Conservation (phyloP, 495 filamentous ascomycete species). For the Xylaria cubensis region DNA sequence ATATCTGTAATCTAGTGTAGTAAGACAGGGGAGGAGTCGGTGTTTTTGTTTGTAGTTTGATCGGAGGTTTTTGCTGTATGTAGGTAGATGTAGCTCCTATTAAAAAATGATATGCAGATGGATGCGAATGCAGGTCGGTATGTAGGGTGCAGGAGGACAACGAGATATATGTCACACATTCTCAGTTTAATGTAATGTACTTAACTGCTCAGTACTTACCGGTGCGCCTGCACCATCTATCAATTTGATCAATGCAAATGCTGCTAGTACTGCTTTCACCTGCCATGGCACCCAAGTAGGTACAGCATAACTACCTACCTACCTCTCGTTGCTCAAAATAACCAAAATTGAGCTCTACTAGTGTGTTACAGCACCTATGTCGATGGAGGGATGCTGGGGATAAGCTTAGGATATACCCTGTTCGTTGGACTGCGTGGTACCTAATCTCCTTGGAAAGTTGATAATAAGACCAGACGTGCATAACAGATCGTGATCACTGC, state of each 20-base stretch:
- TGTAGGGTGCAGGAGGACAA: slow-evolving; percentile 8
- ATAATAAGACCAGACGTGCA: slow-evolving; percentile 35
- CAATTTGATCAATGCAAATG: slow-evolving; percentile 1
- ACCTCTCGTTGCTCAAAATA: slow-evolving; percentile 13
- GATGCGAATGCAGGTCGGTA: slow-evolving; percentile 8
- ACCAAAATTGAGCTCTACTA: neutral
- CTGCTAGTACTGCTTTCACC: slow-evolving; percentile 17
- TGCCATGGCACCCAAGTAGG: neutral
- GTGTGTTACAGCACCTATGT: slow-evolving; percentile 11
- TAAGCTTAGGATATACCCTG: slow-evolving; percentile 28
- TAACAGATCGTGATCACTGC: slow-evolving; percentile 38
- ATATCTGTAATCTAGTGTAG: neutral
- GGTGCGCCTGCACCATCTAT: slow-evolving; percentile 11
- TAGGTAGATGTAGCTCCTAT: neutral
- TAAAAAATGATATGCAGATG: neutral
- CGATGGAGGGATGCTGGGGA: neutral
- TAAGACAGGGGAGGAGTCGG: neutral
- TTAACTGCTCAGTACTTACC: neutral
- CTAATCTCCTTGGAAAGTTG: slow-evolving; percentile 31
- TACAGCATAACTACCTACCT: slow-evolving; percentile 2
- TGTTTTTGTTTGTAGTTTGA: neutral
- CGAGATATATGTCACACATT: slow-evolving; percentile 1
- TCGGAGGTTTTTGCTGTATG: neutral
- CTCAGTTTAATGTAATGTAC: neutral
- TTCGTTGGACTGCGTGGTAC: slow-evolving; percentile 27